phyloP scores from a whole-genome alignment of 257 asterid species.

The Gentiana macrophylla region DNA sequence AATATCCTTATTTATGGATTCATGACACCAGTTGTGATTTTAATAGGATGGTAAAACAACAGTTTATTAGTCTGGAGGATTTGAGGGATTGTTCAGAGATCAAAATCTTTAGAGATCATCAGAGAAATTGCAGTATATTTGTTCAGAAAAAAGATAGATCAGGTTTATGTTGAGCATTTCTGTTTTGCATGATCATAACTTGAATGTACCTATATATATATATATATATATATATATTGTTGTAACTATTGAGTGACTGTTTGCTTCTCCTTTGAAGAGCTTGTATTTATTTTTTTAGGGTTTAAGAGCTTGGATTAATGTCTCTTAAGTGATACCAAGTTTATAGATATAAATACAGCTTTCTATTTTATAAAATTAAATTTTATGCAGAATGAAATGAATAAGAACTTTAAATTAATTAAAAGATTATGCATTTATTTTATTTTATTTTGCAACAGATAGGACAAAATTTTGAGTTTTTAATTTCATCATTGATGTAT shows the following conservation, averaged over 20 bases:
- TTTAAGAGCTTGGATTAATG: too few species aligned
- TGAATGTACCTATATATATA: neutral
- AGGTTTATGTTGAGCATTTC: slow-evolving; percentile 38
- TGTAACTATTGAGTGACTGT: neutral
- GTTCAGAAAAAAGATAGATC: slow-evolving; percentile 62
- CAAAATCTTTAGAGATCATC: slow-evolving; percentile 61
- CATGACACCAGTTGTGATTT: slow-evolving; percentile 58
- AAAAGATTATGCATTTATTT: too few species aligned
- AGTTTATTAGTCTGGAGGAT: slow-evolving; percentile 71
- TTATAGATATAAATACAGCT: too few species aligned
- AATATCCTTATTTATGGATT: slow-evolving; percentile 77
- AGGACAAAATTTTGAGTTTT: too few species aligned
- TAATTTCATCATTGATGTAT: too few species aligned
- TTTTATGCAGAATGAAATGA: too few species aligned
- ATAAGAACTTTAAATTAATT: too few species aligned
- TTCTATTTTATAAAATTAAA: too few species aligned
- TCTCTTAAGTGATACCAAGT: too few species aligned
- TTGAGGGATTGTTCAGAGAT: slow-evolving; percentile 76
- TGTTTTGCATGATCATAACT: neutral
- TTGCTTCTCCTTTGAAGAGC: neutral
- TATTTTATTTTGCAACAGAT: too few species aligned
- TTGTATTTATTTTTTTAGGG: too few species aligned
- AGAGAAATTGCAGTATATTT: slow-evolving; percentile 48
- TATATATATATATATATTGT: neutral
- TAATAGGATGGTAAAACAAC: slow-evolving; percentile 83